Conservation (phyloP, 441 rosid species). For the Dalechampia spathulata region DNA sequence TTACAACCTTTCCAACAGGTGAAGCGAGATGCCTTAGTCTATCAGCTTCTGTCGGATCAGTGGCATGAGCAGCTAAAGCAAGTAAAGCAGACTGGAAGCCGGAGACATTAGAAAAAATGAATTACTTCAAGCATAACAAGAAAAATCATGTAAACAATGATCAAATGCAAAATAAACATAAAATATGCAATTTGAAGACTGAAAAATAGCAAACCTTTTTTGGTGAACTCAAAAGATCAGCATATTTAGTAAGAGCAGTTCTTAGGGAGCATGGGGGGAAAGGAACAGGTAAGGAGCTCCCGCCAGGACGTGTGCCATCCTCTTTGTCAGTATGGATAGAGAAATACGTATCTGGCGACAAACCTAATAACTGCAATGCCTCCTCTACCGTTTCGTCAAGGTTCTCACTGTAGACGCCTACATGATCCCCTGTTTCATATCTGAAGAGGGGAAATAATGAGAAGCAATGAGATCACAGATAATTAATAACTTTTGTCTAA, state of each 20-base stretch:
- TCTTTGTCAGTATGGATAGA: conserved; percentile 78
- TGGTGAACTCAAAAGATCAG: conserved; percentile 85
- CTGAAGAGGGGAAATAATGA: conserved; percentile 32
- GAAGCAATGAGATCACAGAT: not conserved
- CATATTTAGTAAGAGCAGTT: conserved; percentile 70
- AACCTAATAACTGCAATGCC: conserved; percentile 59
- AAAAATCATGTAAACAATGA: not conserved
- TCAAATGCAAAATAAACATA: too few relatives aligned
- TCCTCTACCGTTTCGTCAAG: conserved; percentile 77
- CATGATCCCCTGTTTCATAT: conserved; percentile 98
- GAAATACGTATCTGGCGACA: conserved; percentile 85
- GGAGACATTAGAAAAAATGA: conserved; percentile 6
- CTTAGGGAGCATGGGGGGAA: conserved; percentile 82
- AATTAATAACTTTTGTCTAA: not conserved
- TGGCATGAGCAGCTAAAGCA: conserved; percentile 93
- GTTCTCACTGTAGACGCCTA: conserved; percentile 86
- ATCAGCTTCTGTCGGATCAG: conserved; percentile 84
- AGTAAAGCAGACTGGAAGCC: conserved; percentile 68
- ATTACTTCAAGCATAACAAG: not conserved
- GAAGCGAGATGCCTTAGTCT: conserved; percentile 79
- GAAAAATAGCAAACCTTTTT: conserved; percentile 70
- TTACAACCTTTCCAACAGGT: conserved; percentile 88
- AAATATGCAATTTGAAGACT: too few relatives aligned
- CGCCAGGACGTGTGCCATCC: conserved; percentile 78
- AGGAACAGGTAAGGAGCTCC: conserved; percentile 73